Percentiles rank a stretch among this genome's conserved stretches.
phyloP scores from a whole-genome alignment of 345 rosid species.

The Pseudoturritis turrita region DNA sequence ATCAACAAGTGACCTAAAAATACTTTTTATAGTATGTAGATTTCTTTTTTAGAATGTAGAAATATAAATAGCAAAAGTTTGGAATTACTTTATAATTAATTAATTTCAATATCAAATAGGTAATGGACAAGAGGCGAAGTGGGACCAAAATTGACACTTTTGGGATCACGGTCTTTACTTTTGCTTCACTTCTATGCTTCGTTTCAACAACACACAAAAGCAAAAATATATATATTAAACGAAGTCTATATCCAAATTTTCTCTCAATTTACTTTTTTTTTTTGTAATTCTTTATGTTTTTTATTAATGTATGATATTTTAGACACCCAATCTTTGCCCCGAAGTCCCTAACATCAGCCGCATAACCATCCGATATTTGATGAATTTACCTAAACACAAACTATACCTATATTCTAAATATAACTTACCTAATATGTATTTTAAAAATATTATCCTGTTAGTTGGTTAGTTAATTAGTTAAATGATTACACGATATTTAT shows the following conservation, averaged over 20 bases:
- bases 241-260: neutral
- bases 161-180: slow-evolving; percentile 66
- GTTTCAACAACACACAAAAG: slow-evolving; percentile 36
- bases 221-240: slow-evolving; percentile 4
- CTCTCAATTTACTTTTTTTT: neutral
- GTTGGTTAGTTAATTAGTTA: slow-evolving; percentile 34
- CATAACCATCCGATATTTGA: slow-evolving; percentile 39
- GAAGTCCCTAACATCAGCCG: slow-evolving; percentile 53
- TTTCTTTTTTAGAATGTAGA: neutral
- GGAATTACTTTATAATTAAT: neutral
- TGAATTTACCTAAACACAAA: slow-evolving; percentile 41
- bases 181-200: slow-evolving; percentile 87
- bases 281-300: neutral
- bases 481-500: slow-evolving; percentile 15
- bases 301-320: slow-evolving; percentile 1
- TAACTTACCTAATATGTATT: slow-evolving; percentile 27
- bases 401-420: slow-evolving; percentile 10
- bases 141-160: slow-evolving; percentile 57
- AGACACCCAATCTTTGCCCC: slow-evolving; percentile 31
- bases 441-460: slow-evolving; percentile 27
- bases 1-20: slow-evolving; percentile 4
- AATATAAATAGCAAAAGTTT: slow-evolving; percentile 1
- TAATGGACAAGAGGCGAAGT: slow-evolving; percentile 37
- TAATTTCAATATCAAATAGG: slow-evolving; percentile 22
- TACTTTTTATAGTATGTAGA: neutral